A percentile compares a stretch with the other conserved stretches of the same genome.
Evolutionary conservation across 306 rosid genomes (phyloP).

Genomic region (Abrus pulchellus): DNA sequence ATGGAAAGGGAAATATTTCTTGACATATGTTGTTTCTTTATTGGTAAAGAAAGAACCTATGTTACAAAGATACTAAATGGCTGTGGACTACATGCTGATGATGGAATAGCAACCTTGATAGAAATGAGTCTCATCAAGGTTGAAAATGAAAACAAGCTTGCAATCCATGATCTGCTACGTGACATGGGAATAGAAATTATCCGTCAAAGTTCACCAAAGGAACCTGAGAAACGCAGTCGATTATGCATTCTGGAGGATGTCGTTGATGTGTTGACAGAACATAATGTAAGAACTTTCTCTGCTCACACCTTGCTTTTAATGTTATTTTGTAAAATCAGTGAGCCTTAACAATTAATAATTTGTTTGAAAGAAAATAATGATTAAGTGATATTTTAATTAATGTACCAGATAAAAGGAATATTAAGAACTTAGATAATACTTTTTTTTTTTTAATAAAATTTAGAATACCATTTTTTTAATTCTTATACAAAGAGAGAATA

Average conservation of each 20-base stretch:
- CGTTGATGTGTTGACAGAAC: slow-evolving; percentile 1
- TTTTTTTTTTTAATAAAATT: too few species aligned
- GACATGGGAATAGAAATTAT: slow-evolving; percentile 57
- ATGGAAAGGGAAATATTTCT: slow-evolving; percentile 51
- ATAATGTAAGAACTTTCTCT: slow-evolving; percentile 30
- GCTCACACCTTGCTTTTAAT: too few species aligned
- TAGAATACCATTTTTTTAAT: too few species aligned
- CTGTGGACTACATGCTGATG: slow-evolving; percentile 48
- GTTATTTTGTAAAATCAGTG: too few species aligned
- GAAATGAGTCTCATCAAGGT: slow-evolving; percentile 44
- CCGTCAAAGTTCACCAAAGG: slow-evolving; percentile 16
- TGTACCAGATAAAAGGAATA: too few species aligned
- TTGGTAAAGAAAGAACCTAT: slow-evolving; percentile 33
- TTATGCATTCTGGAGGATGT: slow-evolving; percentile 41
- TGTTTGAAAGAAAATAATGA: too few species aligned
- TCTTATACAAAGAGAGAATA: too few species aligned
- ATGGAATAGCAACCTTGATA: slow-evolving; percentile 39
- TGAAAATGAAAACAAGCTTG: slow-evolving; percentile 34
- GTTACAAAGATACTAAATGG: slow-evolving; percentile 47
- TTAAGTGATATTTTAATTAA: too few species aligned
- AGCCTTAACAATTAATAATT: too few species aligned
- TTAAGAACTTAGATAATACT: too few species aligned
- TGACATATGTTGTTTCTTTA: slow-evolving; percentile 57
- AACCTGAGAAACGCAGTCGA: slow-evolving; percentile 33
- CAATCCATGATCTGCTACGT: slow-evolving; percentile 40